Conservation (phyloP, 768 basidiomycete species). For the Tubosaeta sp. region DNA sequence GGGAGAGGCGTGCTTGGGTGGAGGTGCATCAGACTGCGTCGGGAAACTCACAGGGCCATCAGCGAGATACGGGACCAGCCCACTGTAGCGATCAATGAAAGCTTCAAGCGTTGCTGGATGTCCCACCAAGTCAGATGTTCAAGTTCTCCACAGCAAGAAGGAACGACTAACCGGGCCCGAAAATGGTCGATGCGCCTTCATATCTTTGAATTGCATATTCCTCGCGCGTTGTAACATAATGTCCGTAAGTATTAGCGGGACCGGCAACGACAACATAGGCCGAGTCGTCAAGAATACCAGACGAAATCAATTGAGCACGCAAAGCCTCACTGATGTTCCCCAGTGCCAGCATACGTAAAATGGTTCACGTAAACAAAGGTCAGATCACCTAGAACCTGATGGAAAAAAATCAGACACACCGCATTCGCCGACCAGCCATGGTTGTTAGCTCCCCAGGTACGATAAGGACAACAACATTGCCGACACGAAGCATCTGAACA, state of each 20-base stretch:
- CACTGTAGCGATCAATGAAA: slow-evolving; percentile 72
- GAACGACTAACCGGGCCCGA: slow-evolving; percentile 58
- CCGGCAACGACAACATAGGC: slow-evolving; percentile 77
- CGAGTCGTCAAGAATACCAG: slow-evolving; percentile 57
- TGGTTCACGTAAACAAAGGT: background rate
- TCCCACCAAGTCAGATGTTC: background rate
- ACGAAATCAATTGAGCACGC: slow-evolving; percentile 58
- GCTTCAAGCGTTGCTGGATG: slow-evolving; percentile 67
- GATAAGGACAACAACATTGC: slow-evolving; percentile 71
- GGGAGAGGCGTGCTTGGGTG: slow-evolving; percentile 57
- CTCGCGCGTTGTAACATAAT: slow-evolving; percentile 70
- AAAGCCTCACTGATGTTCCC: slow-evolving; percentile 52
- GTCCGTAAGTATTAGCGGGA: slow-evolving; percentile 78
- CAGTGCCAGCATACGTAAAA: background rate
- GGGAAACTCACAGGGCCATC: slow-evolving; percentile 44
- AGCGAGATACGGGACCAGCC: slow-evolving; percentile 59
- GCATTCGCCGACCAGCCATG: slow-evolving; percentile 73
- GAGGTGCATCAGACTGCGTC: slow-evolving; percentile 54
- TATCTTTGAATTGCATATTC: slow-evolving; percentile 75
- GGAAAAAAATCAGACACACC: slow-evolving; percentile 40
- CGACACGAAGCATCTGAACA: slow-evolving; percentile 73
- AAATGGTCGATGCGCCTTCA: slow-evolving; percentile 78
- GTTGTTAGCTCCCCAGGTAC: slow-evolving; percentile 80
- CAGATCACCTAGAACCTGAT: background rate
- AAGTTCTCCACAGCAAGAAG: background rate